Percentiles rank a stretch among this genome's conserved stretches.
Evolutionary conservation across 257 asterid genomes (phyloP).

Genomic region (Gentiana macrophylla): DNA sequence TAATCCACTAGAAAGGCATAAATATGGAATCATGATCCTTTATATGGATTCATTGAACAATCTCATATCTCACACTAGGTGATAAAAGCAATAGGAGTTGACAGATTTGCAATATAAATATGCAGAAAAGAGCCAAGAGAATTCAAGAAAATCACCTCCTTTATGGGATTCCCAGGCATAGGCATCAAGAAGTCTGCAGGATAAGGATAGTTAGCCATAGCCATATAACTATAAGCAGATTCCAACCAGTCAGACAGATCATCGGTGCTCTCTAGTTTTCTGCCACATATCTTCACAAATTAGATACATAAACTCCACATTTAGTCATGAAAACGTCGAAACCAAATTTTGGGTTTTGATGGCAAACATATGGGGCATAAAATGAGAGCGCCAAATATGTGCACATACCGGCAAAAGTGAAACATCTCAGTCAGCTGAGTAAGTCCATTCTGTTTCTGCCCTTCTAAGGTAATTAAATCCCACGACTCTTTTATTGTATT

Average conservation of each 20-base stretch:
- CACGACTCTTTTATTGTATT: constrained; percentile 70
- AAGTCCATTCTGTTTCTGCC: constrained; percentile 53
- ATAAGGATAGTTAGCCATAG: constrained; percentile 85
- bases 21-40: too few relatives aligned
- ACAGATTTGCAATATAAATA: too few relatives aligned
- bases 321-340: background rate
- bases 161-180: constrained; percentile 83
- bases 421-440: constrained; percentile 45
- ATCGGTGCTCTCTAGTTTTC: constrained; percentile 59
- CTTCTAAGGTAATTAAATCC: constrained; percentile 54
- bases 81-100: too few relatives aligned
- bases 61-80: too few relatives aligned
- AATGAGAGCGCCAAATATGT: background rate
- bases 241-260: constrained; percentile 67
- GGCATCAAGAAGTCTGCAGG: constrained; percentile 89
- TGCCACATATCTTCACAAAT: constrained; percentile 23
- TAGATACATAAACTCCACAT: background rate
- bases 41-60: too few relatives aligned
- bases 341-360: background rate
- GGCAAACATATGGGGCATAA: background rate
- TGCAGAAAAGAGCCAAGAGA: too few relatives aligned
- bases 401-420: constrained; percentile 55
- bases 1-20: too few relatives aligned
- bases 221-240: constrained; percentile 80
- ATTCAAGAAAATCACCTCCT: constrained; percentile 44